Conservation (phyloP, 2,329 filamentous ascomycete species). For the Trichophyton mentagrophytes region DNA sequence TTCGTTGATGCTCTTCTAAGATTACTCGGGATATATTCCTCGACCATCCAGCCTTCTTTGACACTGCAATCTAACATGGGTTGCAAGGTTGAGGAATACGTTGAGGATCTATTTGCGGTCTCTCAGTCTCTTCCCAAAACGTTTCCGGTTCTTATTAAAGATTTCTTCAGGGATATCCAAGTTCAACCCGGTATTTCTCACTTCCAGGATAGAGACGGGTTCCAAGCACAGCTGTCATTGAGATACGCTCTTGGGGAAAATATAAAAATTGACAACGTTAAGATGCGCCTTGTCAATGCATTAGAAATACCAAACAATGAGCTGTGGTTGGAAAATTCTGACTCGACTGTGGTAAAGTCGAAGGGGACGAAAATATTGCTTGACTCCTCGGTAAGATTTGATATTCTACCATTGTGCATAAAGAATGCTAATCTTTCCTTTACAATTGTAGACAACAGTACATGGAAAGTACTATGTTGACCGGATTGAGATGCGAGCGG, state of each 20-base stretch:
- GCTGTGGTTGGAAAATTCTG: constrained; percentile 47
- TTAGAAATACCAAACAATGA: constrained; percentile 50
- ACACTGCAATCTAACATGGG: constrained; percentile 1
- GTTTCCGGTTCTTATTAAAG: constrained; percentile 53
- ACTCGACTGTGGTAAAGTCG: constrained; percentile 38
- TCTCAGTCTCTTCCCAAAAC: constrained; percentile 45
- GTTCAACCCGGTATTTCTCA: constrained; percentile 59
- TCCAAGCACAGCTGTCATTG: constrained; percentile 55
- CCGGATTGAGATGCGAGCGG: constrained; percentile 47
- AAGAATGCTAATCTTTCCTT: constrained; percentile 5
- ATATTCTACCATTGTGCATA: background rate
- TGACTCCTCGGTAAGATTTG: constrained; percentile 33
- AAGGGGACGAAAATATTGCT: constrained; percentile 44
- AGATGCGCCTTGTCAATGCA: constrained; percentile 49
- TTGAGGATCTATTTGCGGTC: constrained; percentile 34
- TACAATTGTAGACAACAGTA: constrained; percentile 25
- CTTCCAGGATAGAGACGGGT: constrained; percentile 59
- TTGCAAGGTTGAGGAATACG: constrained; percentile 21
- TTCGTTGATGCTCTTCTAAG: constrained; percentile 65
- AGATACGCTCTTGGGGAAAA: constrained; percentile 60
- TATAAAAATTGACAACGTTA: constrained; percentile 52
- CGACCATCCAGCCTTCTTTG: constrained; percentile 22
- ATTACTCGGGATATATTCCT: constrained; percentile 37
- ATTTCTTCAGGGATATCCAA: constrained; percentile 59
- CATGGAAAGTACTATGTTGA: constrained; percentile 64